Base-by-base conservation (phyloP, 2,329 filamentous ascomycete genomes). In the Fusarium virguliforme region DNA sequence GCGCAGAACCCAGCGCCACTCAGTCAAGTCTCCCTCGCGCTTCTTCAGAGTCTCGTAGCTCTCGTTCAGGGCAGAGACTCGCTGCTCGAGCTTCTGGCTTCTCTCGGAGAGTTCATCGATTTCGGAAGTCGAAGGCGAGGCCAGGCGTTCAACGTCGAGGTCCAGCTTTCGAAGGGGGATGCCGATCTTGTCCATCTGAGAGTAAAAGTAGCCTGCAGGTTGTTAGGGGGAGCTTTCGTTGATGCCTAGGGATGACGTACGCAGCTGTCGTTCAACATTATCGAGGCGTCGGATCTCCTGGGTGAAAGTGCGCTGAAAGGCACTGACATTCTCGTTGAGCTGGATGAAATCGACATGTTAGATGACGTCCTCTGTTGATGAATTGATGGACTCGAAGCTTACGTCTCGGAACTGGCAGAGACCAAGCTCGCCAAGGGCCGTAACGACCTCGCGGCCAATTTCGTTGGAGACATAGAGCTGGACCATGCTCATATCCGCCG, bases 391-490 rank as follows among this genome's bases (percentile, higher is more conserved):
- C 63, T 54, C 62, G 60, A 67, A 65, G 71, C 92, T 81, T 87
- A 98, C 95, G 88, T 99, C 96, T 84, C 96, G 90, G 81, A 99
- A 99, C 83, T 98, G 95, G 82, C 98, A 95, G 78, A 96, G 89
- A 64, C 96, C 96, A 79, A 99, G 89, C 88, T 99, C 96, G 80
- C 96, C 96, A 73, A 99, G 87, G 62, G 95, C 95, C 80, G 95
- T 97, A 71, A 98, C 95, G 77, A 98, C 95, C 86, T 99, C 97
- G 80, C 96, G 91, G 77, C 96, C 95, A 76, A 99, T 98, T 87
- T 99, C 96, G 81, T 98, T 98, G 79, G 96, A 94, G 79, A 99
- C 97, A 85, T 98, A 99, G 79, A 99, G 92, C 91, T 99, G 96
- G 79, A 97, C 97, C 92, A 99, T 92, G 88, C 94, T 98, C 96